Percentiles rank a stretch among this genome's conserved stretches.
These are phyloP conservation scores for Aspergillus sp. DNA, from an alignment of 2,329 filamentous ascomycete genomes.

Conservation along the genomic window DNA sequence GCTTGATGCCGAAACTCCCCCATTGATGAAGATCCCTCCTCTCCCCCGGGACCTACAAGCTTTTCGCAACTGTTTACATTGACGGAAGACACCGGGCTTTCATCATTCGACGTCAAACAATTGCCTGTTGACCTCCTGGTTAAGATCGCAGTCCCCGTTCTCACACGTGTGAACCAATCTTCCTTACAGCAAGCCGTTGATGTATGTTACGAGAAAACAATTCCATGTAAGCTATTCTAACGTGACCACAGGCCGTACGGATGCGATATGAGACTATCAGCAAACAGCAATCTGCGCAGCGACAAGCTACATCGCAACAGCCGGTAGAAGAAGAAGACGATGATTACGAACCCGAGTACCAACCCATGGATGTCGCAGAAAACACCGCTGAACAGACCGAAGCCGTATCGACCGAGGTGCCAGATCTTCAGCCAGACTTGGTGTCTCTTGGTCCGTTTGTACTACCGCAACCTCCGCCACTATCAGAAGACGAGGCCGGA, in stretches of 20 bases:
- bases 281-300: constrained; percentile 31
- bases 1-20: constrained; percentile 51
- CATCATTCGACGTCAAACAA: constrained; percentile 75
- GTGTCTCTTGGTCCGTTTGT: constrained; percentile 69
- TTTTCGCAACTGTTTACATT: constrained; percentile 83
- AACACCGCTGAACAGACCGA: constrained; percentile 46
- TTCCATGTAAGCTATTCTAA: constrained; percentile 6
- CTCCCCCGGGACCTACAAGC: constrained; percentile 70
- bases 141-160: constrained; percentile 74
- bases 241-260: constrained; percentile 30
- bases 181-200: constrained; percentile 70
- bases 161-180: constrained; percentile 66
- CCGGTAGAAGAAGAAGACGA: constrained; percentile 66
- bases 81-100: constrained; percentile 68
- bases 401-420: constrained; percentile 72
- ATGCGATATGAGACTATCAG: constrained; percentile 32
- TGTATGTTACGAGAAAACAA: constrained; percentile 37
- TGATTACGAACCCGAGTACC: constrained; percentile 87
- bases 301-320: constrained; percentile 15
- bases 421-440: constrained; percentile 59
- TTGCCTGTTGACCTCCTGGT: constrained; percentile 72
- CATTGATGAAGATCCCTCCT: constrained; percentile 57
- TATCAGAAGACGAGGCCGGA: constrained; percentile 68
- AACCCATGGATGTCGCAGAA: constrained; percentile 56
- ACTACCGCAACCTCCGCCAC: constrained; percentile 68